These are phyloP conservation scores for Pestalotiopsis sp. DNA, from an alignment of 2,329 filamentous ascomycete species.

Conservation along the genomic window DNA sequence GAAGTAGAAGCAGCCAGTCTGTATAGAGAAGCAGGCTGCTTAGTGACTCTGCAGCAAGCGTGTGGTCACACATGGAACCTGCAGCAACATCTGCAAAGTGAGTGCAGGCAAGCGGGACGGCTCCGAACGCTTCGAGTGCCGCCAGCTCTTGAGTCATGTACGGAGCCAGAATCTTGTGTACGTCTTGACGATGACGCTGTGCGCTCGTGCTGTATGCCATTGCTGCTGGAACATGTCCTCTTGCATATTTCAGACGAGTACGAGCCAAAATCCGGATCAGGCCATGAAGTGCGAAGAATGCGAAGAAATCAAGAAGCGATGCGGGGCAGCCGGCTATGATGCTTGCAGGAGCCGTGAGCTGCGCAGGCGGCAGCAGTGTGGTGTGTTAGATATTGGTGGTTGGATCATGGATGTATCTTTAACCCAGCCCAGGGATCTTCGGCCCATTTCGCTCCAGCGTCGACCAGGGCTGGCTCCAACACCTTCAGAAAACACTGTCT, in stretches of 20 bases:
- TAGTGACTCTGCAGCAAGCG: not conserved
- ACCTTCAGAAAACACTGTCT: not conserved
- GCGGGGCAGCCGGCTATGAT: conserved; percentile 12
- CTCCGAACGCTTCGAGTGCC: not conserved
- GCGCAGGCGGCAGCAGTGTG: not conserved
- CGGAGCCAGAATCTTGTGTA: not conserved
- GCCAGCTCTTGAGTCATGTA: not conserved
- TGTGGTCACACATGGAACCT: conserved; percentile 7
- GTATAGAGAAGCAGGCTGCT: not conserved
- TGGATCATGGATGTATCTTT: not conserved
- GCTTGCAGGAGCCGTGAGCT: conserved; percentile 13
- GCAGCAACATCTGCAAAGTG: conserved; percentile 9
- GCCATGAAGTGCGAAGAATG: conserved; percentile 4
- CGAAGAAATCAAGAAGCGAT: not conserved
- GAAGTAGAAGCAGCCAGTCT: conserved; percentile 6
- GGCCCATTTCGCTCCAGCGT: conserved; percentile 1
- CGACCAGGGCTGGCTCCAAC: conserved; percentile 1
- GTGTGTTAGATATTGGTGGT: not conserved
- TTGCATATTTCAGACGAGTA: not conserved
- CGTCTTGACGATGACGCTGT: not conserved
- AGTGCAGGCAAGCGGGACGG: not conserved
- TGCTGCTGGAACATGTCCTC: not conserved
- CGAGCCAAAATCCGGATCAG: not conserved
- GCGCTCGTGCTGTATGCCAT: not conserved
- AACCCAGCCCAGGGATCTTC: not conserved